A percentile compares a stretch with the other conserved stretches of the same genome.
Conservation (phyloP, 2,329 filamentous ascomycete genomes). For the Pezicula carpinea region DNA sequence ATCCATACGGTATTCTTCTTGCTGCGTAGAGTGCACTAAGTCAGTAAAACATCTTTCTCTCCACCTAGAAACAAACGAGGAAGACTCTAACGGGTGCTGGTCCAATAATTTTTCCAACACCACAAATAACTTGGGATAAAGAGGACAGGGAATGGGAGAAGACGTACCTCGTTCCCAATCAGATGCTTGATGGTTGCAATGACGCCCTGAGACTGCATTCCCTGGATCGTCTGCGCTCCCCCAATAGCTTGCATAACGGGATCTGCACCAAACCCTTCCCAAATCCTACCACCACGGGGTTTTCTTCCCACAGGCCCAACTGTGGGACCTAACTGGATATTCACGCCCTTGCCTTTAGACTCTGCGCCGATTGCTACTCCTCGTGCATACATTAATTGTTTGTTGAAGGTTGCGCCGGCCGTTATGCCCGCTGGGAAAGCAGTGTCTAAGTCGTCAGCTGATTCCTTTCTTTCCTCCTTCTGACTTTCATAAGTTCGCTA, state of each 20-base stretch:
- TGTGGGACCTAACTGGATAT: conserved; percentile 65
- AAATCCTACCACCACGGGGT: conserved; percentile 67
- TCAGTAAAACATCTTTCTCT: not conserved
- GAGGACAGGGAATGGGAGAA: not conserved
- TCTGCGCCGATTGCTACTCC: conserved; percentile 67
- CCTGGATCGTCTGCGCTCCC: conserved; percentile 46
- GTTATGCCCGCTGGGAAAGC: conserved; percentile 79
- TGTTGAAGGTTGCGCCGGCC: conserved; percentile 70
- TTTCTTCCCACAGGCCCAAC: conserved; percentile 70
- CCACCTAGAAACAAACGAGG: too few species aligned
- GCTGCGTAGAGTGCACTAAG: conserved; percentile 6
- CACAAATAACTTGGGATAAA: not conserved
- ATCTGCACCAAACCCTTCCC: conserved; percentile 71
- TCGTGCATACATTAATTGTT: conserved; percentile 63
- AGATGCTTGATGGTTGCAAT: conserved; percentile 55
- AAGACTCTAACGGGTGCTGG: too few species aligned
- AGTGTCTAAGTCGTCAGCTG: conserved; percentile 23
- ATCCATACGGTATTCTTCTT: conserved; percentile 28
- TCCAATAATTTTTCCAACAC: too few species aligned
- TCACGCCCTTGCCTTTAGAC: conserved; percentile 67
- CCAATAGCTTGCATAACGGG: conserved; percentile 56
- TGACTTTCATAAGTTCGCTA: not conserved
- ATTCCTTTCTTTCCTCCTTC: too few species aligned
- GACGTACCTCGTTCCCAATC: conserved; percentile 42
- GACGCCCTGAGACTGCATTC: conserved; percentile 51